Evolutionary conservation across 169 alveolate species (phyloP).

Genomic region (Plasmodium coatneyi): DNA sequence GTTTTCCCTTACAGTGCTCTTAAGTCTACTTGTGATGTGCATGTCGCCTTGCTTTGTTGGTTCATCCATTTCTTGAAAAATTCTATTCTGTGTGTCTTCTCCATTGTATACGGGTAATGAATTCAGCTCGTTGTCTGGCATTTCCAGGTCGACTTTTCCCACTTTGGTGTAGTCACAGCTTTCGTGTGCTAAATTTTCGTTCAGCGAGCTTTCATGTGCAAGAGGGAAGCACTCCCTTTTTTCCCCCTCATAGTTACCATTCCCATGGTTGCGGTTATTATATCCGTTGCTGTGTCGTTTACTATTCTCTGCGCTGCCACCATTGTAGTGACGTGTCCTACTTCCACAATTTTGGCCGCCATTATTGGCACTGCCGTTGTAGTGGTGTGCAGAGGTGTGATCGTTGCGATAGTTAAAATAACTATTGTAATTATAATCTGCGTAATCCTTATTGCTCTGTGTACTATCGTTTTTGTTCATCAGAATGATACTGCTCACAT

Average conservation of each 20-base stretch:
- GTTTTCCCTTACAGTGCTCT: neutral
- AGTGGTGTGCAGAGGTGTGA: constrained; percentile 1
- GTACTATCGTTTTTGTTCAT: neutral
- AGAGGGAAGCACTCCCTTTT: neutral
- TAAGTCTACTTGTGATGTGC: neutral
- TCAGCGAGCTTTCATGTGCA: neutral
- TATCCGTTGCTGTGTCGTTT: neutral
- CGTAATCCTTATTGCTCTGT: neutral
- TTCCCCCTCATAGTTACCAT: neutral
- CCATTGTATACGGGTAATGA: neutral
- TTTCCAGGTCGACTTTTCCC: neutral
- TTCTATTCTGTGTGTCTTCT: constrained; percentile 8
- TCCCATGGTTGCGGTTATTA: neutral
- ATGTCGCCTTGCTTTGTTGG: neutral
- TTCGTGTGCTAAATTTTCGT: neutral
- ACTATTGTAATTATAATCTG: neutral
- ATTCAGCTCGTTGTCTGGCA: neutral
- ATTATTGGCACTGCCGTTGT: neutral
- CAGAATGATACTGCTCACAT: constrained; percentile 17
- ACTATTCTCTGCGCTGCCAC: neutral
- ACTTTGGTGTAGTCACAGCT: neutral
- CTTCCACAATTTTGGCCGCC: neutral
- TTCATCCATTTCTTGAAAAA: constrained; percentile 30
- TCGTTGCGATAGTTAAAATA: constrained; percentile 6
- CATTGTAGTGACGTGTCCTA: neutral